phyloP scores from a whole-genome alignment of 2,329 filamentous ascomycete genomes.

The Colletotrichum gloeosporioides region DNA sequence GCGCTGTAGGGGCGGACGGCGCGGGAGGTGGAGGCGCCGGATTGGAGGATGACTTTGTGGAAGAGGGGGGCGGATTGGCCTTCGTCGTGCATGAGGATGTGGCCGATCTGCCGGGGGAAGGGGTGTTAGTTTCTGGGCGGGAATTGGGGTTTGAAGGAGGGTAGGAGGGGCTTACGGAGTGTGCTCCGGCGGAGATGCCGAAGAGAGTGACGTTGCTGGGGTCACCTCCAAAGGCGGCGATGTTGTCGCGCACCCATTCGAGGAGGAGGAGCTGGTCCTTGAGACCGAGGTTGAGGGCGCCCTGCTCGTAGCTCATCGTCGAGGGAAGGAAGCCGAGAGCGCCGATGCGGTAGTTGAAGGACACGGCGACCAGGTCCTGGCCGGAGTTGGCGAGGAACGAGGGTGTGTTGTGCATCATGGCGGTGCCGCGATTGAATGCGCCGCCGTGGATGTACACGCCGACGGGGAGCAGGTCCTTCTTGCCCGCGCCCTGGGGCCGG shows the following conservation, averaged over 20 bases:
- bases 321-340: constrained; percentile 73
- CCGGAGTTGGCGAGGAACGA: constrained; percentile 64
- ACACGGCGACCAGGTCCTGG: constrained; percentile 61
- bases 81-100: constrained; percentile 60
- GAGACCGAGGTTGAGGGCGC: constrained; percentile 68
- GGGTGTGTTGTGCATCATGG: constrained; percentile 63
- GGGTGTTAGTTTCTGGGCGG: neutral
- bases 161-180: constrained; percentile 49
- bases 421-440: constrained; percentile 61
- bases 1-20: constrained; percentile 60
- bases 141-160: neutral
- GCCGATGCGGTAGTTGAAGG: constrained; percentile 69
- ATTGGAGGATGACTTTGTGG: constrained; percentile 61
- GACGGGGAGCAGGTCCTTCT: constrained; percentile 42
- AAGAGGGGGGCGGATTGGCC: constrained; percentile 48
- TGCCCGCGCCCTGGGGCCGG: constrained; percentile 34
- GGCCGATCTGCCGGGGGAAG: constrained; percentile 58
- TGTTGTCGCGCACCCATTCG: constrained; percentile 67
- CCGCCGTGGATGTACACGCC: constrained; percentile 70
- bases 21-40: constrained; percentile 60
- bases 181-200: constrained; percentile 67
- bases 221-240: constrained; percentile 66
- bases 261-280: constrained; percentile 65
- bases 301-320: constrained; percentile 54
- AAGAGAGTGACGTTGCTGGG: constrained; percentile 62